Evolutionary conservation across 73 alveolate species (phyloP).

Genomic region (Paramecium sonneborni): DNA sequence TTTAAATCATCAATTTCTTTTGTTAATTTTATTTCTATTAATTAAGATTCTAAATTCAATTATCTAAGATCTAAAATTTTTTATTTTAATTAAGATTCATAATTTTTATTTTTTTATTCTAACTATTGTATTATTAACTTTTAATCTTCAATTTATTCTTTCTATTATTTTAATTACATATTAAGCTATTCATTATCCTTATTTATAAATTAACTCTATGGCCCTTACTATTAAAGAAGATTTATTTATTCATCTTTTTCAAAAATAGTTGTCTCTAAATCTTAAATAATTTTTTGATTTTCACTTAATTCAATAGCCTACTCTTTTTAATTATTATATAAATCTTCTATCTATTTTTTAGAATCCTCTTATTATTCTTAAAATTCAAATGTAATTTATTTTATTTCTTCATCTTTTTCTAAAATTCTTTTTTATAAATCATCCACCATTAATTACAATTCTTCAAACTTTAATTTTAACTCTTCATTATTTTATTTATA

Average conservation of each 20-base stretch:
- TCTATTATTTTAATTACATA: neutral
- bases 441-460: neutral
- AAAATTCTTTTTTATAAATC: neutral
- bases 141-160: neutral
- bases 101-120: neutral
- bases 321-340: neutral
- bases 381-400: neutral
- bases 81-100: neutral
- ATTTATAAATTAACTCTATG: neutral
- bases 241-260: neutral
- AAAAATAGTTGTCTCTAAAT: neutral
- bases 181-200: neutral
- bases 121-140: neutral
- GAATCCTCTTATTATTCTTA: neutral
- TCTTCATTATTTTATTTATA: neutral
- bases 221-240: neutral
- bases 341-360: neutral
- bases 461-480: neutral
- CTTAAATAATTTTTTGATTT: neutral
- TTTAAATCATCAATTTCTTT: neutral
- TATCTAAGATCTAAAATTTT: neutral
- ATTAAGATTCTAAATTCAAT: neutral
- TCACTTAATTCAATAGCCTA: neutral
- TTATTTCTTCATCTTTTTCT: neutral
- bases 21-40: neutral